Conservation (phyloP, 192 early-diverging fungal species). For the Thoreauomyces humboldtii region DNA sequence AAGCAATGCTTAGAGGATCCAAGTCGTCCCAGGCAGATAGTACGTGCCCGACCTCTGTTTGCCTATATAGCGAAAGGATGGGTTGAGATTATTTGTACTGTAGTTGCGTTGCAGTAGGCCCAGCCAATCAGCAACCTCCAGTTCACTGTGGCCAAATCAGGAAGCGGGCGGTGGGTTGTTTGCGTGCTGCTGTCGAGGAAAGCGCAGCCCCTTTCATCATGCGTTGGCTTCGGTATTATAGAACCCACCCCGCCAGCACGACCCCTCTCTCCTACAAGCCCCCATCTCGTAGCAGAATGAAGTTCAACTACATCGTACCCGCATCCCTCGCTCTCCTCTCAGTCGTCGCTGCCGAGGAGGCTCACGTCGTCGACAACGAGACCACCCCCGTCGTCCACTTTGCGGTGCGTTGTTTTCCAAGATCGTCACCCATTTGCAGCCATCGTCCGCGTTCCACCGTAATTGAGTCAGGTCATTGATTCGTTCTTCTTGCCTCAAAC, state of each 20-base stretch:
- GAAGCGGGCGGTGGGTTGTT: too few species aligned
- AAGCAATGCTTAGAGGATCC: too few species aligned
- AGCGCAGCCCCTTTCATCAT: too few species aligned
- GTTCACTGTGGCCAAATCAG: too few species aligned
- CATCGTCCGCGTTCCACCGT: background rate
- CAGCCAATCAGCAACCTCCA: too few species aligned
- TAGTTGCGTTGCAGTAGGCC: too few species aligned
- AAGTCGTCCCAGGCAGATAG: too few species aligned
- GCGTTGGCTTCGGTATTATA: background rate
- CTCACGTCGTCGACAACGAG: background rate
- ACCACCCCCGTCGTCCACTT: background rate
- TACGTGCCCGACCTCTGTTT: too few species aligned
- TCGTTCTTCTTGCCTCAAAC: background rate
- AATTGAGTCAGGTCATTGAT: background rate
- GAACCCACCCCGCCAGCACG: background rate
- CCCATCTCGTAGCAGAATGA: constrained; percentile 13
- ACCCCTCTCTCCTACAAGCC: too few species aligned
- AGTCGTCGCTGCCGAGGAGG: constrained; percentile 8
- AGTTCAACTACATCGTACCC: constrained; percentile 21
- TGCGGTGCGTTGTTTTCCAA: background rate
- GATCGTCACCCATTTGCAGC: background rate
- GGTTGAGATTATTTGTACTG: too few species aligned
- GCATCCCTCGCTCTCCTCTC: constrained; percentile 19
- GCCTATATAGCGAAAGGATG: too few species aligned
- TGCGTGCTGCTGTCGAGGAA: too few species aligned